phyloP scores from a whole-genome alignment of 768 basidiomycete genomes.

The Boletus rubescentipes region DNA sequence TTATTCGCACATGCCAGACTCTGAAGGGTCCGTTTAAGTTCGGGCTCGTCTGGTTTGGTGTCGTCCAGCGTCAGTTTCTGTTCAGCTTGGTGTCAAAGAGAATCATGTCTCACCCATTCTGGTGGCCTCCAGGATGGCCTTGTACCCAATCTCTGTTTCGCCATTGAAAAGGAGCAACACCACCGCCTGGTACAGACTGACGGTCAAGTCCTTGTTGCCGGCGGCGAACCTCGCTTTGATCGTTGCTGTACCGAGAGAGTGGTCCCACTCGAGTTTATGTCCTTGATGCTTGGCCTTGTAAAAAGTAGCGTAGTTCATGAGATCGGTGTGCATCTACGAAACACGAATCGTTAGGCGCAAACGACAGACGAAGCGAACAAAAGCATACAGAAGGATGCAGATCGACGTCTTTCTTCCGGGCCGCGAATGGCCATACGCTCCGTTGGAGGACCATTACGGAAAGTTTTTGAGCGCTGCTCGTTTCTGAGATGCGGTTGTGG shows the following conservation, averaged over 20 bases:
- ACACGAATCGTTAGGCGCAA: conserved; percentile 9
- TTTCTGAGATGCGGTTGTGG: conserved; percentile 43
- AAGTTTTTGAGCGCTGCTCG: conserved; percentile 48
- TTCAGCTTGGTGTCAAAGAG: background rate
- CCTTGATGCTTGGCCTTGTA: conserved; percentile 80
- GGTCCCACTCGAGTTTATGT: conserved; percentile 81
- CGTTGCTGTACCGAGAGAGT: conserved; percentile 80
- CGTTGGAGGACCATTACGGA: conserved; percentile 82
- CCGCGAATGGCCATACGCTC: conserved; percentile 83
- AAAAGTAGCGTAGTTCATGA: conserved; percentile 61
- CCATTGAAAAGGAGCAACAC: conserved; percentile 87
- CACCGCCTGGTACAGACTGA: conserved; percentile 89
- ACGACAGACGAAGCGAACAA: background rate
- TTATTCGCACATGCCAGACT: conserved; percentile 91
- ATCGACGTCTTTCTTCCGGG: conserved; percentile 48
- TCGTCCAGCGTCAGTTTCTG: background rate
- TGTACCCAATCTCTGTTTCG: conserved; percentile 54
- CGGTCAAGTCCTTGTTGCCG: conserved; percentile 81
- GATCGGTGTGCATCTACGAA: conserved; percentile 68
- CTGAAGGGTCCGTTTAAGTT: conserved; percentile 83
- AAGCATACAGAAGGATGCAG: conserved; percentile 52
- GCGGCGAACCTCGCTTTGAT: conserved; percentile 66
- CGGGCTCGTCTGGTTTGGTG: conserved; percentile 53
- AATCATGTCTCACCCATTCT: conserved; percentile 59
- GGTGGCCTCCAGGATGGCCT: conserved; percentile 65